Percentiles rank a stretch among this genome's conserved stretches.
Conservation (phyloP, 2,329 filamentous ascomycete species). For the Talaromyces sp. region DNA sequence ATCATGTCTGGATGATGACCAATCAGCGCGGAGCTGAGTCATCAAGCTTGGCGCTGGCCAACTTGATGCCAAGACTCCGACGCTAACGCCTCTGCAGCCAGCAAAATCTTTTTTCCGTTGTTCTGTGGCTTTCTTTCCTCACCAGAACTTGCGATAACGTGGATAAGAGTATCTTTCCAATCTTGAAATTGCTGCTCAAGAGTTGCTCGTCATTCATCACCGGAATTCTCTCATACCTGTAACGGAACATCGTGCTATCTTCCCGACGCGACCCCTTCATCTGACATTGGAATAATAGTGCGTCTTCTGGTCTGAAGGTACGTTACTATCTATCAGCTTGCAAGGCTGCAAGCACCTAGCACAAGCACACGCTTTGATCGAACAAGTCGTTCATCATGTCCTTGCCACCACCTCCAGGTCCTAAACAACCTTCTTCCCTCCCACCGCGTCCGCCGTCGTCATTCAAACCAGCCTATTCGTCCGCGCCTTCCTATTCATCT, state of each 20-base stretch:
- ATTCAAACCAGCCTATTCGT: slow-evolving; percentile 54
- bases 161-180: neutral
- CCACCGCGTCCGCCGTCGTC: slow-evolving; percentile 67
- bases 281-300: neutral
- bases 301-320: slow-evolving; percentile 34
- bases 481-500: slow-evolving; percentile 36
- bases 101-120: slow-evolving; percentile 14
- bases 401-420: slow-evolving; percentile 81
- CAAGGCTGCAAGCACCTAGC: neutral
- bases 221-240: neutral
- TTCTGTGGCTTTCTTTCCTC: slow-evolving; percentile 1
- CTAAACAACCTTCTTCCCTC: slow-evolving; percentile 59
- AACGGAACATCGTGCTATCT: too few relatives aligned
- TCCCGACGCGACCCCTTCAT: neutral
- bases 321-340: slow-evolving; percentile 35
- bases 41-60: neutral
- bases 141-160: neutral
- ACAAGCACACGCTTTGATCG: slow-evolving; percentile 25
- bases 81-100: neutral
- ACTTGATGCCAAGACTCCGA: neutral
- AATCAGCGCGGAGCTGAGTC: neutral
- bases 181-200: neutral
- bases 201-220: neutral
- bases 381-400: slow-evolving; percentile 63
- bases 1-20: neutral